phyloP scores from a whole-genome alignment of 2,329 filamentous ascomycete genomes.

The Geosmithia morbida region DNA sequence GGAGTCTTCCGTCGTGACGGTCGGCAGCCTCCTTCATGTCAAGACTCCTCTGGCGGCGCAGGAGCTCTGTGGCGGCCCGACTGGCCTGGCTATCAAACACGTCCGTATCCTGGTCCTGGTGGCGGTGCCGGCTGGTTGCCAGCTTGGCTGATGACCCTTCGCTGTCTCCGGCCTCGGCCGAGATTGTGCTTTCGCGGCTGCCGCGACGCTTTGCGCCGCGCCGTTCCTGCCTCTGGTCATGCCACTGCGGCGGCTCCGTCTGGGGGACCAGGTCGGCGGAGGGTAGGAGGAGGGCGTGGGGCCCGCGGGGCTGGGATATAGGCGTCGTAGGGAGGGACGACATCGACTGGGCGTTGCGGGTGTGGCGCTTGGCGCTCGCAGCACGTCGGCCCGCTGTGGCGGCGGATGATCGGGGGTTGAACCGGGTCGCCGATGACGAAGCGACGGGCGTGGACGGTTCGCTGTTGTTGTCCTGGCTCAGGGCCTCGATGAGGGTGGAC shows the following conservation, averaged over 20 bases:
- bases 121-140: conserved; percentile 20
- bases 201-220: conserved; percentile 29
- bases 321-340: conserved; percentile 76
- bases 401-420: too few species aligned
- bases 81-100: conserved; percentile 64
- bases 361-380: conserved; percentile 38
- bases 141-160: conserved; percentile 42
- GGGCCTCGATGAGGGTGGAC: conserved; percentile 66
- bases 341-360: conserved; percentile 69
- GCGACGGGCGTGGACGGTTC: conserved; percentile 54
- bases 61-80: conserved; percentile 61
- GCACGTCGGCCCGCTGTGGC: background rate
- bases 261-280: conserved; percentile 48
- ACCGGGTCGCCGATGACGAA: conserved; percentile 42
- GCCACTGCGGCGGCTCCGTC: conserved; percentile 38
- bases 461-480: conserved; percentile 56
- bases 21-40: conserved; percentile 30
- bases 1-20: conserved; percentile 38
- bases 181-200: conserved; percentile 79
- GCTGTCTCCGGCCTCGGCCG: conserved; percentile 40
- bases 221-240: conserved; percentile 16
- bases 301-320: conserved; percentile 32
- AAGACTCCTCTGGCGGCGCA: conserved; percentile 45
- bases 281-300: conserved; percentile 40
- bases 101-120: conserved; percentile 23